Evolutionary conservation across 2,329 filamentous ascomycete genomes (phyloP).

Genomic region (Aspergillus ochraceoroseus): DNA sequence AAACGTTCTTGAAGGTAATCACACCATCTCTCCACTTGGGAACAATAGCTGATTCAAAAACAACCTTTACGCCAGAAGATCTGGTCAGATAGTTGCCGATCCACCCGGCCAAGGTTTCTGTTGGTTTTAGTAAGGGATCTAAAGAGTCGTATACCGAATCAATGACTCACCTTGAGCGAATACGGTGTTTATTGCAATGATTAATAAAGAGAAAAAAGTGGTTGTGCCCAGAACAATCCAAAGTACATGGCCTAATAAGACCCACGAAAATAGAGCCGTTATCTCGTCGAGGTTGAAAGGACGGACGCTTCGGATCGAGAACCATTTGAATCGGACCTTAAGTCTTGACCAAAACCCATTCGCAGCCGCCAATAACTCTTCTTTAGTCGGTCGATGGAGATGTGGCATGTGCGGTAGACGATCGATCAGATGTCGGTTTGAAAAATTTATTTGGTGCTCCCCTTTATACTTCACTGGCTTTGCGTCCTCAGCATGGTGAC

Average conservation of each 20-base stretch:
- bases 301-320: constrained; percentile 85
- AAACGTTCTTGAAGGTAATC: constrained; percentile 94
- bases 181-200: constrained; percentile 90
- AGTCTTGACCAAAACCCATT: constrained; percentile 89
- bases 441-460: constrained; percentile 16
- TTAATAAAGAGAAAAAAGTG: constrained; percentile 89
- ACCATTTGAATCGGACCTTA: constrained; percentile 94
- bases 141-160: constrained; percentile 17
- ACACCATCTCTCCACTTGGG: constrained; percentile 93
- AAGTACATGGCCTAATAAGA: constrained; percentile 84
- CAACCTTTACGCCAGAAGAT: constrained; percentile 85
- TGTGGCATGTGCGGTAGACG: constrained; percentile 68
- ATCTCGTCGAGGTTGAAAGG: constrained; percentile 97
- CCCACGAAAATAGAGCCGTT: constrained; percentile 91
- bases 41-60: constrained; percentile 97
- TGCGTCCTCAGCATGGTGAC: constrained; percentile 22
- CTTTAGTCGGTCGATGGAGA: constrained; percentile 77
- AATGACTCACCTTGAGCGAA: constrained; percentile 72
- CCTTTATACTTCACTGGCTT: constrained; percentile 21
- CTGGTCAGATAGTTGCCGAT: constrained; percentile 93
- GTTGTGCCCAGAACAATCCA: constrained; percentile 98
- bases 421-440: constrained; percentile 49
- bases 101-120: constrained; percentile 88
- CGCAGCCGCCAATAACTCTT: constrained; percentile 85
- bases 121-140: constrained; percentile 17